Conservation (phyloP, 2,329 filamentous ascomycete genomes). For the Bipolaris gigantea region DNA sequence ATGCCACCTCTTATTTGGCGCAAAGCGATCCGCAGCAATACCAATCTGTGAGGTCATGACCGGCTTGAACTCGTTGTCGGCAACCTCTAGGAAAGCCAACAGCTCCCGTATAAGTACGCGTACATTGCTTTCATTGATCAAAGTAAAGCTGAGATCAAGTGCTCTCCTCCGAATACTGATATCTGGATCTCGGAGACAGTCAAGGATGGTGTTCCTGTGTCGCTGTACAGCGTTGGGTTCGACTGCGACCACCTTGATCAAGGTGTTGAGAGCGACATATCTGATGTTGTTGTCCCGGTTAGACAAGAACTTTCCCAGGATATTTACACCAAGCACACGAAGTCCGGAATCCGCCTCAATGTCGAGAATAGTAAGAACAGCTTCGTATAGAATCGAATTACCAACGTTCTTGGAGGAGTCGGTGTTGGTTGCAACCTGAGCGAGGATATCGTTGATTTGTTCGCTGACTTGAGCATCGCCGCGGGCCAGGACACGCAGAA, state of each 20-base stretch:
- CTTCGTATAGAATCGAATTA: slow-evolving; percentile 96
- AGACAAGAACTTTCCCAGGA: slow-evolving; percentile 95
- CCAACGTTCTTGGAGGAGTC: slow-evolving; percentile 98
- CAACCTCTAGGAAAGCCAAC: slow-evolving; percentile 91
- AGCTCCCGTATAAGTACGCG: slow-evolving; percentile 90
- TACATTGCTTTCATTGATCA: slow-evolving; percentile 97
- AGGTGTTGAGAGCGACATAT: slow-evolving; percentile 94
- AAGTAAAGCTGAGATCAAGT: slow-evolving; percentile 95
- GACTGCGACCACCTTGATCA: slow-evolving; percentile 97
- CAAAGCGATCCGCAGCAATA: slow-evolving; percentile 92
- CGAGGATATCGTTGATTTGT: slow-evolving; percentile 97
- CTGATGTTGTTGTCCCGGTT: slow-evolving; percentile 99
- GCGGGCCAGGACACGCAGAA: slow-evolving; percentile 82
- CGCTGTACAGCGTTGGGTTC: slow-evolving; percentile 97
- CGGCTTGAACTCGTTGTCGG: slow-evolving; percentile 98
- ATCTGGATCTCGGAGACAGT: slow-evolving; percentile 94
- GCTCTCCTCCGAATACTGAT: slow-evolving; percentile 95
- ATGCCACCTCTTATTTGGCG: slow-evolving; percentile 97
- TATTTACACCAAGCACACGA: slow-evolving; percentile 93
- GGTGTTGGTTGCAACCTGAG: slow-evolving; percentile 96
- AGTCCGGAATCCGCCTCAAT: slow-evolving; percentile 97
- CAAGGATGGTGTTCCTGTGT: slow-evolving; percentile 95
- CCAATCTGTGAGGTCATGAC: slow-evolving; percentile 98
- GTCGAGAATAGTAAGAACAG: slow-evolving; percentile 93
- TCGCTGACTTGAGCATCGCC: slow-evolving; percentile 88